These are phyloP conservation scores for Lentinus tigrinus DNA, from an alignment of 768 basidiomycete species.

Conservation along the genomic window DNA sequence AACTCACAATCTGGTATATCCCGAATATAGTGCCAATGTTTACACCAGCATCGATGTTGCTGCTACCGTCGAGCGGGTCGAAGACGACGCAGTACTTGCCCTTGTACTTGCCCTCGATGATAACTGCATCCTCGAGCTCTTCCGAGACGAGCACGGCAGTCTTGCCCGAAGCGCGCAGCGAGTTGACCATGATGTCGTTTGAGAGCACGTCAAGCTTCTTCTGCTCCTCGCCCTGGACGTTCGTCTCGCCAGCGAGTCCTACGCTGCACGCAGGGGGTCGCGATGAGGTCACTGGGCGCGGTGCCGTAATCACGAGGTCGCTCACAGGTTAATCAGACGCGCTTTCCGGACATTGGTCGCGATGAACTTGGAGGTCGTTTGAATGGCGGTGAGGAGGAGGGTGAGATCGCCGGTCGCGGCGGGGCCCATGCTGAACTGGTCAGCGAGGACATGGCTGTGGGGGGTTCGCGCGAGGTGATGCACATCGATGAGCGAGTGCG, in stretches of 20 bases:
- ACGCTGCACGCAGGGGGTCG: slow-evolving; percentile 52
- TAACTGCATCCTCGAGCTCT: slow-evolving; percentile 88
- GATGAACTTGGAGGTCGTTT: slow-evolving; percentile 95
- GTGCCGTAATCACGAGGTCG: background rate
- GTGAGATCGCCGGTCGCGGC: slow-evolving; percentile 93
- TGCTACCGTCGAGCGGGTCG: slow-evolving; percentile 94
- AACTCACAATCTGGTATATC: slow-evolving; percentile 84
- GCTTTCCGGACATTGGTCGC: slow-evolving; percentile 97
- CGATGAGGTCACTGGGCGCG: background rate
- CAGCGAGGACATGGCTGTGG: slow-evolving; percentile 81
- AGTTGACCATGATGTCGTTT: slow-evolving; percentile 99
- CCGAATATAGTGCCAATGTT: slow-evolving; percentile 99
- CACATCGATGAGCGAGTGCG: slow-evolving; percentile 11
- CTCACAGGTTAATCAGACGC: slow-evolving; percentile 93
- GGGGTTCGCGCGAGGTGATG: background rate
- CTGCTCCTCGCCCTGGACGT: slow-evolving; percentile 98
- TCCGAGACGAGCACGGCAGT: slow-evolving; percentile 96
- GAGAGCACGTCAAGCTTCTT: slow-evolving; percentile 98
- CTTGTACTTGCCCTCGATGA: slow-evolving; percentile 77
- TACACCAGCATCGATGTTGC: slow-evolving; percentile 98
- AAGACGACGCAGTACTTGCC: slow-evolving; percentile 98
- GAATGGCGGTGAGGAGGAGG: slow-evolving; percentile 91
- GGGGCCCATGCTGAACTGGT: slow-evolving; percentile 80
- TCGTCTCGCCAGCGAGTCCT: slow-evolving; percentile 93
- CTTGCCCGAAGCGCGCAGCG: slow-evolving; percentile 94